Evolutionary conservation across 495 filamentous ascomycete genomes (phyloP), one percentile per base, ranked within the genome.

Genomic region (Aspergillus conjunctus): DNA sequence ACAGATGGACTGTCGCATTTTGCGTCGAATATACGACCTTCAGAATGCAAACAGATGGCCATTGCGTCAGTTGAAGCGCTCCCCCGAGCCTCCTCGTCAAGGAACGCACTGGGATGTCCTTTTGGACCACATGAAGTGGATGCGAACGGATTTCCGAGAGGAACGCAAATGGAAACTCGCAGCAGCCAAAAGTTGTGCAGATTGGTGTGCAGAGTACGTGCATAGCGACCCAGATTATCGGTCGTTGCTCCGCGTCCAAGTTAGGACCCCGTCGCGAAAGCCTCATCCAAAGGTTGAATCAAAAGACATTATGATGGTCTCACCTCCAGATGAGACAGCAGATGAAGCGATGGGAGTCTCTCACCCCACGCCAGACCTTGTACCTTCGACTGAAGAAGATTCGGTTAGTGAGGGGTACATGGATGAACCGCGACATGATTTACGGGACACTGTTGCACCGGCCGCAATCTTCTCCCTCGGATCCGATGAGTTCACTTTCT

Each of bases 131-230:
- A 90, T 93, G 84, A 96, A 91, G 72, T 97, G 94, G 95, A 91
- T 98, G 87, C 84, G 91, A 39, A 96, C 91, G 2, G 94, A 98
- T 76, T 98, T 98, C 66, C 82, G 89, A 32, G 91, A 96, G 74
- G 94, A 98, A 72, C 77, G 91, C 30, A 96, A 95, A 70, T 97
- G 91, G 91, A 97, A 97, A 72, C 85, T 87, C 60, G 85, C 90
- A 51, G 83, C 88, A 43, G 92, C 92, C 3, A 85, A 84, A 54
- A 88, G 87, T 53, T 79, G 92, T 45, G 92, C 92, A 4, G 77
- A 87, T 58, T 87, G 86, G 68, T 97, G 93, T 73, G 88, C 89
- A 1, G 87, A 92, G 65, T 97, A 88, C 82, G 82, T 91, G 39
- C 79, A 82, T 49, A 83, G 86, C 48, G 79, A 77, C 33, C 69